Evolutionary conservation across 2,329 filamentous ascomycete genomes (phyloP).

Genomic region (Leptodontidium sp.): DNA sequence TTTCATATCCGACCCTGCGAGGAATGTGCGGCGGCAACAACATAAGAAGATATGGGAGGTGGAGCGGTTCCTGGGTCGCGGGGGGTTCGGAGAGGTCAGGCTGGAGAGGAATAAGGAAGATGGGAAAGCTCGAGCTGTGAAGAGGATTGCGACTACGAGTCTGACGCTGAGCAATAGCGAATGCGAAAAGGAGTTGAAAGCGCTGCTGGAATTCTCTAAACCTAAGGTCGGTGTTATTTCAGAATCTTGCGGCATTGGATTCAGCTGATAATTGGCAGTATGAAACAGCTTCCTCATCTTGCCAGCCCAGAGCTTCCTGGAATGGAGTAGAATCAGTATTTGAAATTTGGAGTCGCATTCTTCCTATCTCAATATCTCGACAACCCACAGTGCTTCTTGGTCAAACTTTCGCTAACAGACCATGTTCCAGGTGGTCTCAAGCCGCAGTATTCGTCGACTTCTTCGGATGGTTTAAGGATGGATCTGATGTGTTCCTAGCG

Average conservation of each 20-base stretch:
- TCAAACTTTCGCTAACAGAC: neutral
- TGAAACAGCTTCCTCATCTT: no score
- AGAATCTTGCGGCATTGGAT: neutral
- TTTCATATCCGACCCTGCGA: conserved; percentile 22
- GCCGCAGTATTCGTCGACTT: conserved; percentile 43
- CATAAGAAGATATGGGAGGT: conserved; percentile 24
- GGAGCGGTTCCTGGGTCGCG: conserved; percentile 19
- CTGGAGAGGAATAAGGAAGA: conserved; percentile 23
- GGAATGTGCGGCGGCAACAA: conserved; percentile 19
- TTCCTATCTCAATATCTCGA: no score
- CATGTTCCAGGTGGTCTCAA: neutral
- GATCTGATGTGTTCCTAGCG: conserved; percentile 35
- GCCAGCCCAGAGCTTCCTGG: no score
- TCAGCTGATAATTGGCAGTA: no score
- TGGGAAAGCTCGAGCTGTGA: conserved; percentile 23
- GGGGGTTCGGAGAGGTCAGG: conserved; percentile 27
- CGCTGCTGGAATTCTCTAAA: conserved; percentile 29
- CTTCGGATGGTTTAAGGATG: conserved; percentile 46
- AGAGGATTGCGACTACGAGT: conserved; percentile 21
- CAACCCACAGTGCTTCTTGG: no score
- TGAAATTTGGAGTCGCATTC: no score
- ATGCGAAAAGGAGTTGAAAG: conserved; percentile 28
- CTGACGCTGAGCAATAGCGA: conserved; percentile 19
- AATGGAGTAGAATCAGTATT: no score
- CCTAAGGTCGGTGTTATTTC: conserved; percentile 11